Evolutionary conservation across 768 basidiomycete genomes (phyloP).

Genomic region (Suillus paluster): DNA sequence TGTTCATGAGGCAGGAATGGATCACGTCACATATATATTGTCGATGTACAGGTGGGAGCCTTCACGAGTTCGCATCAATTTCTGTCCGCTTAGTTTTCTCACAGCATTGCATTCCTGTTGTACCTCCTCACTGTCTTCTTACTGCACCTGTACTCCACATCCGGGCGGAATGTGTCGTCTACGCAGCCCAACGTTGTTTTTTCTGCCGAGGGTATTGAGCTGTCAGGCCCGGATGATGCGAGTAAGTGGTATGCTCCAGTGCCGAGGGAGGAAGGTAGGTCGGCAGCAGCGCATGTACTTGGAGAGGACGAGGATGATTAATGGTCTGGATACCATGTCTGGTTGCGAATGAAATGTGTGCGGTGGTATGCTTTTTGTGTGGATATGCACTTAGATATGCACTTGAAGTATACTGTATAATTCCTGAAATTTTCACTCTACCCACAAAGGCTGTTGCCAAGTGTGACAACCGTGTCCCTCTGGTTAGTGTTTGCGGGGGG

Average conservation of each 20-base stretch:
- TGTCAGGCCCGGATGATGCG: constrained; percentile 35
- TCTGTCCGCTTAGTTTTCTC: constrained; percentile 2
- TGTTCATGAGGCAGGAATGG: constrained; percentile 75
- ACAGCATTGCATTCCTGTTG: constrained; percentile 74
- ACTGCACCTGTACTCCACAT: constrained; percentile 67
- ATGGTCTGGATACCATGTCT: neutral
- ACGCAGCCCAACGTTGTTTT: constrained; percentile 22
- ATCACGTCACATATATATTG: constrained; percentile 89
- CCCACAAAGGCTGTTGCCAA: too few relatives aligned
- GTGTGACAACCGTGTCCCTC: too few relatives aligned
- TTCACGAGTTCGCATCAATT: neutral
- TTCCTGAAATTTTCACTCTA: too few relatives aligned
- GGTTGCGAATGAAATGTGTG: neutral
- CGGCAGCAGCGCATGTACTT: constrained; percentile 44
- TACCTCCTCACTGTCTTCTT: constrained; percentile 76
- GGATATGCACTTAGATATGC: too few relatives aligned
- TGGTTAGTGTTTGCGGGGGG: too few relatives aligned
- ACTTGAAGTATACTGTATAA: too few relatives aligned
- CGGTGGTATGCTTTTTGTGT: too few relatives aligned
- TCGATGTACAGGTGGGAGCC: constrained; percentile 74
- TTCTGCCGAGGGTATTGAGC: constrained; percentile 45
- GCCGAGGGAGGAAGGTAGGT: constrained; percentile 41
- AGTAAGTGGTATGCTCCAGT: constrained; percentile 73
- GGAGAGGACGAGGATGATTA: constrained; percentile 54
- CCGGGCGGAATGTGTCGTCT: constrained; percentile 57